Conservation (phyloP, 108 stramenopile genomes). For the Cyclostephanos tholiformis region DNA sequence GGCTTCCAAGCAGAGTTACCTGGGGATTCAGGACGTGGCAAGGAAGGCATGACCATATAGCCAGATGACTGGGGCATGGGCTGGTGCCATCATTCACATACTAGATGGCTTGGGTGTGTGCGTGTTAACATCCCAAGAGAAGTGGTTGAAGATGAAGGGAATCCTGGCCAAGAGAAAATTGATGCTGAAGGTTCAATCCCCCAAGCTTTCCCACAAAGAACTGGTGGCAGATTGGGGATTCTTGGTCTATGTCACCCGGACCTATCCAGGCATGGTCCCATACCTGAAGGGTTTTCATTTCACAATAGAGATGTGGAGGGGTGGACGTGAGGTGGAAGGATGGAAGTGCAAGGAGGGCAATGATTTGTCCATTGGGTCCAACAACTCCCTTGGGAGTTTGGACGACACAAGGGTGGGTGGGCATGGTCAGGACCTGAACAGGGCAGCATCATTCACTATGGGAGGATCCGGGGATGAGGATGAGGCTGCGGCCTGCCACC, state of each 20-base stretch:
- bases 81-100: constrained; percentile 29
- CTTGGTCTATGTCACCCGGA: constrained; percentile 45
- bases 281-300: constrained; percentile 60
- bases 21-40: constrained; percentile 55
- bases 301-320: constrained; percentile 45
- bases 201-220: constrained; percentile 27
- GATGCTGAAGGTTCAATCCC: background rate
- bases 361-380: constrained; percentile 19
- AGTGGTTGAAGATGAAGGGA: constrained; percentile 32
- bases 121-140: constrained; percentile 29
- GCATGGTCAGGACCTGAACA: too few species aligned
- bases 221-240: constrained; percentile 38
- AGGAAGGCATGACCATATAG: constrained; percentile 30
- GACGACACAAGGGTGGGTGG: too few species aligned
- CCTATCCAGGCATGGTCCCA: constrained; percentile 42
- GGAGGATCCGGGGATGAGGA: constrained; percentile 3
- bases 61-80: constrained; percentile 54
- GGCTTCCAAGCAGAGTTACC: constrained; percentile 13
- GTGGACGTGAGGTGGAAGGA: constrained; percentile 47
- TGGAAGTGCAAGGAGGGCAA: constrained; percentile 28
- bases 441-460: too few species aligned
- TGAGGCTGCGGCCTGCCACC: background rate
- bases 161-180: constrained; percentile 17
- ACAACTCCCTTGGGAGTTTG: too few species aligned
- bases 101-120: constrained; percentile 14